Conservation (phyloP, 805 yeast species). For the Kodamaea lidongshanica region DNA sequence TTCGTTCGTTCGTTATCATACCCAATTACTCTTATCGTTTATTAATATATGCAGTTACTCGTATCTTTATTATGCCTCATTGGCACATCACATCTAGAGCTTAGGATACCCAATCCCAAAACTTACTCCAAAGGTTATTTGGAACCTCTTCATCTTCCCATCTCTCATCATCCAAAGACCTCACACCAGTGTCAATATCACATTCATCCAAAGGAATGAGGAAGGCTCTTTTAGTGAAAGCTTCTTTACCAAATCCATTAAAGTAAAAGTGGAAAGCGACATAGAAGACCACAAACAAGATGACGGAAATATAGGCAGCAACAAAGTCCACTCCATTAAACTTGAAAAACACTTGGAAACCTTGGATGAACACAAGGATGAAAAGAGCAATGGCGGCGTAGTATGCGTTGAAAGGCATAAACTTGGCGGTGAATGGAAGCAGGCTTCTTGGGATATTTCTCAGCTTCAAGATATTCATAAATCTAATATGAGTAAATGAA, state of each 20-base stretch:
- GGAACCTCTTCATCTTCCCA: constrained; percentile 54
- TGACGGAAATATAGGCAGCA: constrained; percentile 64
- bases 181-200: constrained; percentile 64
- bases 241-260: constrained; percentile 32
- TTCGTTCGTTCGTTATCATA: too few species aligned
- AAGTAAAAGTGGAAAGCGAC: constrained; percentile 47
- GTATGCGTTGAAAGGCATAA: constrained; percentile 63
- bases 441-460: constrained; percentile 63
- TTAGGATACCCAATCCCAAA: constrained; percentile 42
- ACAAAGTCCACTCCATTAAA: constrained; percentile 54
- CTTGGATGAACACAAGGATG: constrained; percentile 63
- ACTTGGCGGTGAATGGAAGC: constrained; percentile 68
- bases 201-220: constrained; percentile 50
- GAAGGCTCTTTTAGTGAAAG: constrained; percentile 33
- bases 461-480: constrained; percentile 56
- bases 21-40: too few species aligned
- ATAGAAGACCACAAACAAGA: constrained; percentile 54
- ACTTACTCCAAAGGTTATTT: constrained; percentile 47
- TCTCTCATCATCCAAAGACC: constrained; percentile 52
- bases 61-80: too few species aligned
- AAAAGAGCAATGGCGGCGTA: constrained; percentile 51
- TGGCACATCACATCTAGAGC: too few species aligned
- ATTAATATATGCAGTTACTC: too few species aligned
- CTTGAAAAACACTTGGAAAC: constrained; percentile 56
- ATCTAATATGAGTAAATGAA: constrained; percentile 58